Base-by-base conservation (phyloP, 139 green algal genomes). In the Nannochloris sp. region DNA sequence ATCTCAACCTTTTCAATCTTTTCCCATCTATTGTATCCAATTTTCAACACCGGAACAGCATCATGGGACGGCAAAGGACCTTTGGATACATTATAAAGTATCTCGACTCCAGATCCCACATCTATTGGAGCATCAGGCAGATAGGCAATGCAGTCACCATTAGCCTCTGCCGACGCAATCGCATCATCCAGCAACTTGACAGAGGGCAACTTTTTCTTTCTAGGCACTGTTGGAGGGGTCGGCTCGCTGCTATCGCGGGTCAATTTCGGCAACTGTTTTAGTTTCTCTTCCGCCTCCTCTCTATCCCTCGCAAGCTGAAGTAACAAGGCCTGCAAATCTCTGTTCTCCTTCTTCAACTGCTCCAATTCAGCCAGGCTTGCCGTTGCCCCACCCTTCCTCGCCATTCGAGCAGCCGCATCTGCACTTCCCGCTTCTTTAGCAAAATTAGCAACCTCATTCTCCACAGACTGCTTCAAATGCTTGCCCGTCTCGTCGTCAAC, bases 11-110 rank as follows among this genome's bases (percentile, higher is more conserved):
- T 51, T 30, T 72, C 45, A 3, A 89, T 77, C 25, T 58, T 69
- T 74, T 91, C 84, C 88, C 87, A 94, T 56, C 82, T 83, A 81
- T 94, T 94, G 6, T 86, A 40, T 45, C 85, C 85, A 59, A 78
- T 65, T 75, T 93, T 95, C 25, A 92, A 8, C 50, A 68, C 63
- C 29, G 85, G 51, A 12, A 16, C 16, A n/a, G 56, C 33, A 23
- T 36, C 48, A 37, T 16, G 23, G 29, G 10, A 33, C 1, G 84
- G 70, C 56, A 92, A 77, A 6, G 82, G 75, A 0, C 83, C 78
- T 33, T n/a, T 28, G 6, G 62, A 31, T n/a, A 74, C 68, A 65
- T 93, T 83, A 74, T 93, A 93, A 43, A 81, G 87, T 17, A 93
- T 40, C 3, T 61, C 63, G 30, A 74, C 45, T 8, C 62, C 44